Base-by-base conservation (phyloP, 805 yeast species). In the Candida vaughaniae region DNA sequence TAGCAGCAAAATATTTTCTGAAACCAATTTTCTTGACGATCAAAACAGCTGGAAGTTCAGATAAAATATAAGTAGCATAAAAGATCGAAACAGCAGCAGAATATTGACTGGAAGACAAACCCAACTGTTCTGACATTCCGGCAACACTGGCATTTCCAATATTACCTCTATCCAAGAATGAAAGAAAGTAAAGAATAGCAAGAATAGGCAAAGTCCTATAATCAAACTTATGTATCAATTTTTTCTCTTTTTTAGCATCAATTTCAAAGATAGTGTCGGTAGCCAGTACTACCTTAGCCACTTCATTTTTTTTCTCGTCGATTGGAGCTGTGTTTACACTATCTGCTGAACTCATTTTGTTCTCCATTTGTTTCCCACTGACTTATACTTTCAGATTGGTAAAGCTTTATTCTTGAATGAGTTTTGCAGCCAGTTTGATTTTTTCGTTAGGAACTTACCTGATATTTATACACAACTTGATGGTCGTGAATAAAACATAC, bases 141-240 rank as follows among this genome's bases (percentile, higher is more conserved):
- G 78, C 81, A 3, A 73, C 64, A 28, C 66, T 66, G 7, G 82
- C 82, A 49, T 78, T 78, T 46, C 82, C 82, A 36, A 78, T 74
- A 49, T 77, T 77, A 10, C 80, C 72, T 41, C 75, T 66, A 53
- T 78, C 83, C 38, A 78, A 55, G 32, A 66, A 64, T 3, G 78
- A 68, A 30, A 71, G 56, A 38, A 75, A 64, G 49, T 73, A 75
- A 29, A 69, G 53, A 15, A 64, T 39, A 6, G 68, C 54, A 38
- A 73, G 53, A 37, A 73, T 51, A 1, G 78, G 77, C 31, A 73
- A 55, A 10, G 73, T 47, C 31, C 59, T 60, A 31, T 52, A 47
- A 46, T 74, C 79, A 52, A 73, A 58, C 46, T 71, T 71, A 27
- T 49, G 53, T 9, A 69, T 41, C n/a, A 72, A 55, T 43, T 58